Percentiles rank a stretch among this genome's conserved stretches.
These are phyloP conservation scores for Erodium moschatum DNA, from an alignment of 441 rosid species.

Conservation along the genomic window DNA sequence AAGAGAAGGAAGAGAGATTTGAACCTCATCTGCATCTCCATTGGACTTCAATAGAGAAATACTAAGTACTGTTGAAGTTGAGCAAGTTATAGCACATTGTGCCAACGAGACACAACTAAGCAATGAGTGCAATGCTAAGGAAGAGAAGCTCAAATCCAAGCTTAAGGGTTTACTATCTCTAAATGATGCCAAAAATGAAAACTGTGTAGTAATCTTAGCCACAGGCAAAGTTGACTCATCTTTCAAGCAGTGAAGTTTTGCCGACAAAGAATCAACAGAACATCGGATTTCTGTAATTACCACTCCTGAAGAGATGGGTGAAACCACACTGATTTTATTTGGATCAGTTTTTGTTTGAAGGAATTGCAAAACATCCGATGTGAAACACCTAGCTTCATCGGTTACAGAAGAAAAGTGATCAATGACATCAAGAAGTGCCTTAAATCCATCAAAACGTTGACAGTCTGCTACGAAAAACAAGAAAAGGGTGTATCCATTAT, in stretches of 20 bases:
- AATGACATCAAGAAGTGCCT: slow-evolving; percentile 49
- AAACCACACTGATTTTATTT: slow-evolving; percentile 32
- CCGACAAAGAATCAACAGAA: slow-evolving; percentile 44
- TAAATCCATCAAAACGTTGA: slow-evolving; percentile 44
- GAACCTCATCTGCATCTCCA: slow-evolving; percentile 35
- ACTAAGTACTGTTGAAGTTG: slow-evolving; percentile 41
- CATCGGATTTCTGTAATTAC: slow-evolving; percentile 37
- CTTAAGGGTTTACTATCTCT: slow-evolving; percentile 37
- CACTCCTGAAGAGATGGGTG: slow-evolving; percentile 30
- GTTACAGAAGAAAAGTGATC: slow-evolving; percentile 50
- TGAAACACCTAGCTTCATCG: slow-evolving; percentile 48
- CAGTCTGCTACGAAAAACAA: slow-evolving; percentile 41
- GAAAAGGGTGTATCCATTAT: slow-evolving; percentile 15
- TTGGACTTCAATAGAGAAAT: slow-evolving; percentile 38
- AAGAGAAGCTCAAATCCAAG: slow-evolving; percentile 45
- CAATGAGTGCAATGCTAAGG: slow-evolving; percentile 46
- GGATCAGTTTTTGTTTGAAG: slow-evolving; percentile 39
- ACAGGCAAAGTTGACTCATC: slow-evolving; percentile 37
- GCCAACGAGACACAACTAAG: slow-evolving; percentile 49
- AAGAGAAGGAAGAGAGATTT: slow-evolving; percentile 62
- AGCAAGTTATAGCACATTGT: slow-evolving; percentile 36
- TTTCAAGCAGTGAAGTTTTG: slow-evolving; percentile 32
- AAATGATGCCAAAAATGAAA: slow-evolving; percentile 48
- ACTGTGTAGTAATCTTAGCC: slow-evolving; percentile 52
- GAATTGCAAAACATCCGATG: slow-evolving; percentile 52